Base-by-base conservation (phyloP, 1,284 basidiomycete species). In the Anthracocystis walkeri region DNA sequence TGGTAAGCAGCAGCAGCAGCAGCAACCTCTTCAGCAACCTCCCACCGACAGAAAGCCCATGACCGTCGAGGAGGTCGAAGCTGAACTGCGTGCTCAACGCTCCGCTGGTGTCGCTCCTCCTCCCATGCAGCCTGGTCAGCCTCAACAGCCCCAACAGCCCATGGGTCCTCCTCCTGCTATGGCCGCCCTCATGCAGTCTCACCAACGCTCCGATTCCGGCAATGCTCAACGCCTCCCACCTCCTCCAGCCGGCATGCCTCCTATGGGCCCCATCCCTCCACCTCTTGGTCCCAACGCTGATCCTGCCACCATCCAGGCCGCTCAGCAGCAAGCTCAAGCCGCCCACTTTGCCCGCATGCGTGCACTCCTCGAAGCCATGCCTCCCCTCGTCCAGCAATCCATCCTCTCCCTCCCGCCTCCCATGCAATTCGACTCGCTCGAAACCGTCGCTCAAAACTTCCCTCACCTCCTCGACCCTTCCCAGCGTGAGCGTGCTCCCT, bases 41-140 rank as follows among this genome's bases (percentile, higher is more conserved):
- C 49, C 63, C 38, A 33, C 16, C 45, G 75, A 77, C 55, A 63
- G 73, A 38, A 80, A 90, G 40, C 89, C 90, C 33, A 90, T 92
- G 62, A 96, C 94, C 0, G 86, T 98, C 27, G 93, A 95, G 75
- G 94, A 98, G 85, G 93, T 98, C 70, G 96, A 99, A 85, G 92
- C 92, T 4, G 93, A 98, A 86, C 93, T 82, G 42, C 77, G 69
- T 27, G 71, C 68, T 35, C 62, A 62, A 31, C 69, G 75, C 46
- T 48, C 46, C 46, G 58, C 40, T 0, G 41, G 48, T 20, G 63
- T 54, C 40, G 53, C 12, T 6, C 18, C 61, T 12, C 57, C 44
- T 0, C 52, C 56, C 20, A 25, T 23, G 52, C 49, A 48, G 45
- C 54, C 64, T 25, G 52, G 27, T 31, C 46, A 48, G 18, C 46